Evolutionary conservation across 768 basidiomycete species (phyloP).

Genomic region (Obba rivulosa): DNA sequence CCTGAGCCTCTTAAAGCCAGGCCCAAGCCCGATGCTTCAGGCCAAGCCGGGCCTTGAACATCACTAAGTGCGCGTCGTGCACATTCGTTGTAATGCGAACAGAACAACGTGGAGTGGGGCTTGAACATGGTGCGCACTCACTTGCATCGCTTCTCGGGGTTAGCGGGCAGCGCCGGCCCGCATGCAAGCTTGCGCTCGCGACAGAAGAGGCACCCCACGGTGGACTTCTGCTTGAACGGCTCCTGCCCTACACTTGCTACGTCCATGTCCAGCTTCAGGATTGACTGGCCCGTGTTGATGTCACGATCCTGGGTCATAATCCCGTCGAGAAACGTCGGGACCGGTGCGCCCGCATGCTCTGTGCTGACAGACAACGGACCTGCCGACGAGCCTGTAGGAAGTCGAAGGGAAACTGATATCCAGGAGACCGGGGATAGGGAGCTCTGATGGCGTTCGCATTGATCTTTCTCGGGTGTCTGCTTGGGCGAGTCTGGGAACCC

Average conservation of each 20-base stretch:
- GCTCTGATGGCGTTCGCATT: not conserved
- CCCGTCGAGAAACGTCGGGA: constrained; percentile 6
- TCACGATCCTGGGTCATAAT: constrained; percentile 5
- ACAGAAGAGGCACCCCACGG: constrained; percentile 43
- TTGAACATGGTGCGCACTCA: constrained; percentile 24
- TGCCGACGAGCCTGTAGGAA: not conserved
- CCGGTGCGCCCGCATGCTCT: not conserved
- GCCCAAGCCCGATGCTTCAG: no score
- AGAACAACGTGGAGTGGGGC: constrained; percentile 9
- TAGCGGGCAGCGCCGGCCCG: constrained; percentile 35
- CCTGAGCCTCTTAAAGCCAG: no score
- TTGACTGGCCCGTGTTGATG: constrained; percentile 13
- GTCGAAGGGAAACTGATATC: not conserved
- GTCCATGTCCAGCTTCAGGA: constrained; percentile 16
- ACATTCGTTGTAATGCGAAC: no score
- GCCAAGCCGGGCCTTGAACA: no score
- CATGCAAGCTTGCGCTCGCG: constrained; percentile 48
- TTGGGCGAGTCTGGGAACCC: constrained; percentile 2
- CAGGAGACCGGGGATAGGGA: not conserved
- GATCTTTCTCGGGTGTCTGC: constrained; percentile 15
- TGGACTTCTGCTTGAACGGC: constrained; percentile 36
- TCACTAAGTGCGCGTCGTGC: no score
- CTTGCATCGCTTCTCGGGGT: constrained; percentile 40
- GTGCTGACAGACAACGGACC: not conserved
- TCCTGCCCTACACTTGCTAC: constrained; percentile 1